Evolutionary conservation across 257 asterid species (phyloP), one percentile per base, ranked within the genome.

Genomic region (Salvia rosmarinus): DNA sequence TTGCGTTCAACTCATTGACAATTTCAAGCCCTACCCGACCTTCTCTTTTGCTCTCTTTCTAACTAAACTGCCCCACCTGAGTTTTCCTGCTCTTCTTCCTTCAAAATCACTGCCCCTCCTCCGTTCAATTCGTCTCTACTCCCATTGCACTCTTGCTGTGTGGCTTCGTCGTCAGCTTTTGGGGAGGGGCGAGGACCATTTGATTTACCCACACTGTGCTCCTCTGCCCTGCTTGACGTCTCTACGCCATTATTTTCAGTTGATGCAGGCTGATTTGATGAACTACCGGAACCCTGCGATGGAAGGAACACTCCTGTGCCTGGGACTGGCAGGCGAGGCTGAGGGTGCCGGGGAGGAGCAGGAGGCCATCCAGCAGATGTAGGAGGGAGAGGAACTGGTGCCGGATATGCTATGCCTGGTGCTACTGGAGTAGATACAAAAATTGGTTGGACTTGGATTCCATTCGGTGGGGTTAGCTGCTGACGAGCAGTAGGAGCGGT

Each of bases 221-320:
- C 84, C 75, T 83, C 85, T 16, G 77, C 37, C 56, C 14, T 50
- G 11, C 80, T 14, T 6, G 64, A 7, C 17, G 75, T 40, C 72
- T 77, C 86, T 3, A 16, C 1, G 42, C 68, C 54, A 14, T 54
- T 32, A 63, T 71, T 77, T 63, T 79, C 88, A 21, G 75, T 52
- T 44, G 69, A 19, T 37, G 68, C 37, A 23, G 82, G 72, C 25
- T 76, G 91, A 70, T 81, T 79, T n/a, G 82, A 54, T 49, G 84
- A 66, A 46, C 80, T 83, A 16, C 80, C 76, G n/a, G 95, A 80
- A 13, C 83, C 77, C 73, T 85, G 84, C 32, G 96, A 74, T 25
- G 98, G 98, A 59, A 88, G 92, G 77, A 92, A 92, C 57, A 92
- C 98, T 28, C 98, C 96, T 0, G 98, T 89, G 75, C 98, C 97